Evolutionary conservation across 164 flowering plant genomes (phyloP), one percentile per base, ranked within the genome.

Genomic region (Tinospora cordifolia): DNA sequence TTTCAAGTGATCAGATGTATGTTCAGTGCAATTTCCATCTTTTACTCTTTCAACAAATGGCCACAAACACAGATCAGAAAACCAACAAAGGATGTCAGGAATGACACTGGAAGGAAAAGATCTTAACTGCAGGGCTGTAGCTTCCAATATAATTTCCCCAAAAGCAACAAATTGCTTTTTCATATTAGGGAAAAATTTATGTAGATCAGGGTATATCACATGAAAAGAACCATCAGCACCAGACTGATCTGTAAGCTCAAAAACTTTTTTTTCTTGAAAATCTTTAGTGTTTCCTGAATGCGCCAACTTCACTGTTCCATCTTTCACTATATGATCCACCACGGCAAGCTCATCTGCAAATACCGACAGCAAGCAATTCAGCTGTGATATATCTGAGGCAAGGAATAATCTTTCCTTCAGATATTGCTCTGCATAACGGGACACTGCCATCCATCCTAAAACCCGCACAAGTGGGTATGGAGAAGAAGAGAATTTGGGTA

Each of bases 371-470:
- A 89, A 75, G 75, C 71, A 67, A 22, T 86, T 85, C 77, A 90
- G 71, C 69, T 90, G 86, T 57, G 87, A 67, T 68, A 89, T 78
- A 77, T 88, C 91, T 10, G 96, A 84, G 64, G 81, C 85, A 79
- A 92, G 88, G 73, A 80, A 82, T 49, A 87, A 69, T 15, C 76
- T 81, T 70, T 88, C 93, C 68, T 78, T 84, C 26, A 86, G 72
- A 79, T 80, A 92, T 69, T 80, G 84, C 70, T 87, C 83, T 30
- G 96, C 90, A 88, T 76, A 85, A 70, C 88, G 86, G 54, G 96
- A 87, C 60, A 92, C 80, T 13, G 96, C 98, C 98, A 90, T 92
- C 98, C 98, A 92, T 72, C 96, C 96, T 47, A 92, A 78, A 79
- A 81, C 89, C 25, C 98, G 82, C 47, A 89, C 93, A 68, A 89